Base-by-base conservation (phyloP, 768 basidiomycete genomes). In the Trametes villosa region DNA sequence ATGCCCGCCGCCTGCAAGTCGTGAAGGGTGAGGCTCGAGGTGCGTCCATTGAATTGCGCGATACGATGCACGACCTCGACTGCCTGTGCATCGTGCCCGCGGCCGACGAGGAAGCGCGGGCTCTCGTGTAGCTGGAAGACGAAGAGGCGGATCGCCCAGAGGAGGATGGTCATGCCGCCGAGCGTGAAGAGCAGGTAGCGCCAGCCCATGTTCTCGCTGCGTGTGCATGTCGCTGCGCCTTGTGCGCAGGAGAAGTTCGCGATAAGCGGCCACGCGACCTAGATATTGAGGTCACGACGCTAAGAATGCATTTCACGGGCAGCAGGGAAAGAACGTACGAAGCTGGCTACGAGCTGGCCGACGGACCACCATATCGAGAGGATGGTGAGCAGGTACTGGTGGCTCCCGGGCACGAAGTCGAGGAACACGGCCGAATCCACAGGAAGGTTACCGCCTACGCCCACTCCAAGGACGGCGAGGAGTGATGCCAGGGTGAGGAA, bases 211-310 rank as follows among this genome's bases (percentile, higher is more conserved):
- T 86, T 87, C 20, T 81, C 63, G 3, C 75, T 68, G 48, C 74
- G 77, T 36, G 75, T 59, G 60, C 83, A 83, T 3, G 73, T 65
- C 7, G 70, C 64, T 0, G 76, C 54, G 2, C 66, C 53, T 44
- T 65, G 67, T 1, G 73, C 30, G 61, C 86, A 86, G 7, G 85
- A 83, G 60, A 80, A 80, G 62, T 83, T 81, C 15, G 81, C 75
- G 15, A 86, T 82, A 26, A 87, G 68, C 2, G 85, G 83, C 85
- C 85, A 86, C 0, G 85, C 84, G 60, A 87, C 67, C 83, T 83
- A 44, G 11, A 2, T 7, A 15, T 6, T 4, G 12, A 24, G 29
- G 34, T 13, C 26, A 1, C 41, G 34, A 30, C 49, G 24, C 3
- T 31, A 27, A 26, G 9, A 20, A 22, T 6, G 6, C 15, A 17